Evolutionary conservation across 2,329 filamentous ascomycete genomes (phyloP).

Genomic region (Botrytis medusae): DNA sequence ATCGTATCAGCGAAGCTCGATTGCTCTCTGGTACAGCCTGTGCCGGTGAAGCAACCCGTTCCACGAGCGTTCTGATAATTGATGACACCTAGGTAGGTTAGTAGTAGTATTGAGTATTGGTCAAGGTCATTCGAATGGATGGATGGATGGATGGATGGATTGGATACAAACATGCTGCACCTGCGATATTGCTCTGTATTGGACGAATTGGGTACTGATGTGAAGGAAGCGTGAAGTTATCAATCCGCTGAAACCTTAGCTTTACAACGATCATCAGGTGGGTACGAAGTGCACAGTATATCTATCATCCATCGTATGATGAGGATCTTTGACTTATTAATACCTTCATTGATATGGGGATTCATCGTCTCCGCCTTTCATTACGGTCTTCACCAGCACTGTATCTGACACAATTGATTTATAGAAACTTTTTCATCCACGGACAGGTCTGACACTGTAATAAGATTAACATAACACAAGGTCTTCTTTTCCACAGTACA

Average conservation of each 20-base stretch:
- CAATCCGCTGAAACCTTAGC: neutral
- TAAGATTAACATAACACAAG: neutral
- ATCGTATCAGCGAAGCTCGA: neutral
- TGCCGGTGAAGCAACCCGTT: neutral
- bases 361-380: neutral
- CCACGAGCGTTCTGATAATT: neutral
- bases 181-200: neutral
- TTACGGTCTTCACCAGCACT: neutral
- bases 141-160: neutral
- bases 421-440: neutral
- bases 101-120: neutral
- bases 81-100: neutral
- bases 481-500: neutral
- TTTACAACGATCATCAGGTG: neutral
- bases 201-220: neutral
- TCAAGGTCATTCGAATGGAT: neutral
- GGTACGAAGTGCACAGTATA: neutral
- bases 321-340: neutral
- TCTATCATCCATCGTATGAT: neutral
- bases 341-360: neutral
- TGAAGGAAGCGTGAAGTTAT: neutral
- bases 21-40: neutral
- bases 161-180: neutral
- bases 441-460: neutral
- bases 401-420: neutral